These are phyloP conservation scores for Micromonas commoda DNA, from an alignment of 139 green algal species.

Conservation along the genomic window DNA sequence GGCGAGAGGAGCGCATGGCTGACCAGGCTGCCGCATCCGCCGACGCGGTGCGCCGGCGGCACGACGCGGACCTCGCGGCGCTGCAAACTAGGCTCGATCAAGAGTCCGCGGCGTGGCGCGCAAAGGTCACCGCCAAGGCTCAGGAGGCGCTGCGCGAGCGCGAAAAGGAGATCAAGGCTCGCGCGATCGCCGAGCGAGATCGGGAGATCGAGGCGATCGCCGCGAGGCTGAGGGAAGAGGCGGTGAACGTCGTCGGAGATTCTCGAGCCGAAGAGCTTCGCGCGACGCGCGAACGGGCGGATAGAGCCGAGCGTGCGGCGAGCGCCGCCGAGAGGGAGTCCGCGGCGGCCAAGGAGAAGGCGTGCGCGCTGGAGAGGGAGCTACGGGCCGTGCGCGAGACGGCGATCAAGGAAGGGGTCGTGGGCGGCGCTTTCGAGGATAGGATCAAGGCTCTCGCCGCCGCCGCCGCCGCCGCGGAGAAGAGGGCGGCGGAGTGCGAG, in stretches of 20 bases:
- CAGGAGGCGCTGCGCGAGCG: conserved; percentile 38
- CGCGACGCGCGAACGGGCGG: conserved; percentile 1
- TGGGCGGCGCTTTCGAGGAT: not conserved
- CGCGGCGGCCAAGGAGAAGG: conserved; percentile 8
- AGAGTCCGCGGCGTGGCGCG: conserved; percentile 50
- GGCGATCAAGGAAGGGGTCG: not conserved
- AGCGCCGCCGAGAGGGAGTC: conserved; percentile 21
- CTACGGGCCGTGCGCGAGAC: not conserved
- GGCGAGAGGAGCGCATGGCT: conserved; percentile 35
- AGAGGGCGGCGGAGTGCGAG: not conserved
- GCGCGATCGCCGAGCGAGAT: conserved; percentile 9
- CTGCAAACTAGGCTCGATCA: conserved; percentile 36
- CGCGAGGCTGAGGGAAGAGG: conserved; percentile 16
- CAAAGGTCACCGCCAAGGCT: conserved; percentile 47
- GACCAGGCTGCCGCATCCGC: conserved; percentile 32
- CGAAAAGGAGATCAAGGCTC: not conserved
- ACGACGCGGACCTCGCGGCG: conserved; percentile 39
- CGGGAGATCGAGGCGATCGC: conserved; percentile 21
- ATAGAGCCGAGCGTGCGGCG: conserved; percentile 16
- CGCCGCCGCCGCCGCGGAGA: not conserved
- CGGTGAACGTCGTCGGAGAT: not conserved
- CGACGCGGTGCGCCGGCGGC: conserved; percentile 32
- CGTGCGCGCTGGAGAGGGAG: conserved; percentile 16
- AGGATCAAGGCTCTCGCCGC: conserved; percentile 12
- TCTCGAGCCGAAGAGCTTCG: too few species aligned